phyloP scores from a whole-genome alignment of 2,329 filamentous ascomycete species.

The Falciphora oryzae region DNA sequence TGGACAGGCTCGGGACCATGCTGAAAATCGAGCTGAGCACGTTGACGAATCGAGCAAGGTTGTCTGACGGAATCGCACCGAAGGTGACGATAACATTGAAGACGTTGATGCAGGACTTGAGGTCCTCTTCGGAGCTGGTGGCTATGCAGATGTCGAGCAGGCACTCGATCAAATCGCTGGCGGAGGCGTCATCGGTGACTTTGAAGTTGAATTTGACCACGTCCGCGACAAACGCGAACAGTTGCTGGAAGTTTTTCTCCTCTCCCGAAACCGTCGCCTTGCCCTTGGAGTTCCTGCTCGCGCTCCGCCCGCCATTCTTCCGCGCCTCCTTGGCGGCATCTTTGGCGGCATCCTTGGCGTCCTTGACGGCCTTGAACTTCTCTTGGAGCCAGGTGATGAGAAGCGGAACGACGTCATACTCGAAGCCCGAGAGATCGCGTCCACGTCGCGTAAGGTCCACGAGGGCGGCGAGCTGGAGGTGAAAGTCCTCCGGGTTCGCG shows the following conservation, averaged over 20 bases:
- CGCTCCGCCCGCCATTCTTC: constrained; percentile 38
- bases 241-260: constrained; percentile 55
- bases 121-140: constrained; percentile 58
- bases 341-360: constrained; percentile 41
- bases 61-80: constrained; percentile 58
- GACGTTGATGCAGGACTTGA: constrained; percentile 61
- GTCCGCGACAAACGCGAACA: constrained; percentile 62
- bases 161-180: constrained; percentile 55
- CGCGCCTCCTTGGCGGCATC: constrained; percentile 44
- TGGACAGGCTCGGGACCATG: constrained; percentile 53
- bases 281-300: constrained; percentile 32
- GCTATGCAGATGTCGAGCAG: constrained; percentile 62
- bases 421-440: constrained; percentile 58
- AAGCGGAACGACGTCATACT: constrained; percentile 60
- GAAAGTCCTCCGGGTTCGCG: constrained; percentile 56
- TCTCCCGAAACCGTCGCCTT: constrained; percentile 40
- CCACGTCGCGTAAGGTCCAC: constrained; percentile 56
- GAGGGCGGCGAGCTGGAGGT: constrained; percentile 58
- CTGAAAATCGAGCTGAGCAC: constrained; percentile 68
- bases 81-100: constrained; percentile 68
- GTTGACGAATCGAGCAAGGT: constrained; percentile 60
- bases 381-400: constrained; percentile 55
- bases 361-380: constrained; percentile 47
- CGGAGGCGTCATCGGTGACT: constrained; percentile 55
- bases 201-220: constrained; percentile 73